Conservation (phyloP, 768 basidiomycete genomes). For the Melanogaster broomeanus region DNA sequence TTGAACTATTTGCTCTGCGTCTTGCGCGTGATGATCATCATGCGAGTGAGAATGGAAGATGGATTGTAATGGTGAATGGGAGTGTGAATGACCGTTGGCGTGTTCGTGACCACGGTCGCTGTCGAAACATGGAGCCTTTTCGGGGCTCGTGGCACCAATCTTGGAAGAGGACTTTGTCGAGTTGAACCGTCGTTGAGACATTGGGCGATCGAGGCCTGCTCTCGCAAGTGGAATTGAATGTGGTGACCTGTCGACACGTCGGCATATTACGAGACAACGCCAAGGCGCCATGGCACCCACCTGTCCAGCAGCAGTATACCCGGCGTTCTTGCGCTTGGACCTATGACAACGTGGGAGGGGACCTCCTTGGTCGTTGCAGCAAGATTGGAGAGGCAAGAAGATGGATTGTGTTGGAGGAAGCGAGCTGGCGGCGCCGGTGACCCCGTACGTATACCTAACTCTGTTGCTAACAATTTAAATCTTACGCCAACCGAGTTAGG, state of each 20-base stretch:
- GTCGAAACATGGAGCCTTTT: slow-evolving; percentile 7
- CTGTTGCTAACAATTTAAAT: neutral
- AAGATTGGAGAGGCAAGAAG: neutral
- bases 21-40: slow-evolving; percentile 56
- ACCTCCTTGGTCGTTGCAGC: neutral
- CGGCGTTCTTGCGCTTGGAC: neutral
- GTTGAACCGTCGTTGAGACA: slow-evolving; percentile 21
- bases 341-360: neutral
- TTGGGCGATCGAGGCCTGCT: slow-evolving; percentile 5
- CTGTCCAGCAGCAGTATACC: slow-evolving; percentile 11
- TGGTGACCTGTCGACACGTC: slow-evolving; percentile 17
- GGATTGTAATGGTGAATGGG: slow-evolving; percentile 61
- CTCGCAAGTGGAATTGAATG: neutral
- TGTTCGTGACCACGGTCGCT: slow-evolving; percentile 41
- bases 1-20: slow-evolving; percentile 67
- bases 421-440: slow-evolving; percentile 1
- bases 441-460: no score
- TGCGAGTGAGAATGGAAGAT: slow-evolving; percentile 72
- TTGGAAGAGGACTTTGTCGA: slow-evolving; percentile 20
- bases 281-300: slow-evolving; percentile 3
- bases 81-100: slow-evolving; percentile 47
- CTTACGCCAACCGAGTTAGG: slow-evolving; percentile 11
- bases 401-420: neutral
- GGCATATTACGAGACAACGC: slow-evolving; percentile 4
- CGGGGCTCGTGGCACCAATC: slow-evolving; percentile 29